Evolutionary conservation across 352 stramenopile genomes (phyloP), one percentile per base, ranked within the genome.

Genomic region (Phytophthora megakarya): DNA sequence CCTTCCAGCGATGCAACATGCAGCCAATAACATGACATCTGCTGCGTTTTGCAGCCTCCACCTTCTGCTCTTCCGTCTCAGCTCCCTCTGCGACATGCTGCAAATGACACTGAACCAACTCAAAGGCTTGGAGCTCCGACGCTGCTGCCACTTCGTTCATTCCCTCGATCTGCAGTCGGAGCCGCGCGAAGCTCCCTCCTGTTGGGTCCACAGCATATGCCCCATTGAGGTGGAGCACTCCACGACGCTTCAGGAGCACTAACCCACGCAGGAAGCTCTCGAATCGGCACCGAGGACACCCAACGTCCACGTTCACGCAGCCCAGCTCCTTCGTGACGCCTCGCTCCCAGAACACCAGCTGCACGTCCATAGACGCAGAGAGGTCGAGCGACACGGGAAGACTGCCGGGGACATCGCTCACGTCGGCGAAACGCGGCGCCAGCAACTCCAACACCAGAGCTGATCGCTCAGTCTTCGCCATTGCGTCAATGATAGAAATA

Each of bases 1-100:
- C 3, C 62, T 70, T 51, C 64, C 50, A 55, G 1, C 22, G 44
- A 45, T 90, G 81, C 53, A 88, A 38, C 2, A 58, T 70, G 53
- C 78, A 88, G 15, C 79, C 77, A 1, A 90, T 48, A 1, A 90
- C 79, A 32, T 90, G 81, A 54, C 81, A 90, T 21, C 37, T 51
- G 48, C 70, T 90, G 16, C 39, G 32, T 49, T 50, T 72, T 3
- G 73, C 77, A 9, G 56, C 56, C 32, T 49, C 45, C 21, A 46
- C 12, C 16, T 25, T 61, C 47, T 38, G 73, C 19, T 28, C 42
- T 38, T 25, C 64, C 26, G 11, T 72, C 25, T 23, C 33, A 2
- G n/a, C 45, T 1, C n/a, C 43, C 3, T 25, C 50, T 15, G 5
- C 19, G 18, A 3, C 28, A 46, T 19, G 25, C 49, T 85, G 71